Evolutionary conservation across 1,284 basidiomycete genomes (phyloP), one percentile per base, ranked within the genome.

Genomic region (Sporisorium iseilematis-ciliati): DNA sequence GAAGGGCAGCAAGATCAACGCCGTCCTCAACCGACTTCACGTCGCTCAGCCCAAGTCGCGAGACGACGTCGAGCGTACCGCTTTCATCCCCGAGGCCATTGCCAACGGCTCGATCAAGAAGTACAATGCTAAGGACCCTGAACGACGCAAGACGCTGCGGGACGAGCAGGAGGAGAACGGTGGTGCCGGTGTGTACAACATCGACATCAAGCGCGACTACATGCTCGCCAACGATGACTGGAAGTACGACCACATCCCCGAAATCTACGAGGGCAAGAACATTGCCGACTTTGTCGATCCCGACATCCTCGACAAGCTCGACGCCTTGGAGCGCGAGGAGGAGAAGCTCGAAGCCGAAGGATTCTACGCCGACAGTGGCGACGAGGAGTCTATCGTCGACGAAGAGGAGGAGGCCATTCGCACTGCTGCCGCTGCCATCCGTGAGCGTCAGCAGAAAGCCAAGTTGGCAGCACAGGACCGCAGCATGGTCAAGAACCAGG

Each of bases 181-280:
- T 33, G 83, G 83, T 49, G 83, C 83, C 10, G 83, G 83, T 64
- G 83, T 85, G 21, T 81, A 81, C 77, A 81, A 78, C 65, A 81
- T 84, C 46, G 83, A 85, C 63, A 62, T 84, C 68, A 84, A 84
- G 79, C 94, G 93, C 89, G 90, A 93, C 85, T 99, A 97, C 87
- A 78, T 97, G 33, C 91, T 99, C 60, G 89, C 91, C 43, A 91
- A 97, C 84, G 91, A 93, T 54, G 92, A 93, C 57, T 99, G 96
- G 96, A 99, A 97, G 88, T 89, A 91, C 88, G 96, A 99, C 85
- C 89, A 91, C 77, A 93, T 99, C 25, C 97, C 96, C 29, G 97
- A 99, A 87, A 93, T 99, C 83, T 91, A 94, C 90, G 91, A 98
- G 77, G 97, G 96, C 87, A 98, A 98, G 90, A 99, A 99, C 88